phyloP scores from a whole-genome alignment of 768 basidiomycete species.

The Jaapia argillacea region DNA sequence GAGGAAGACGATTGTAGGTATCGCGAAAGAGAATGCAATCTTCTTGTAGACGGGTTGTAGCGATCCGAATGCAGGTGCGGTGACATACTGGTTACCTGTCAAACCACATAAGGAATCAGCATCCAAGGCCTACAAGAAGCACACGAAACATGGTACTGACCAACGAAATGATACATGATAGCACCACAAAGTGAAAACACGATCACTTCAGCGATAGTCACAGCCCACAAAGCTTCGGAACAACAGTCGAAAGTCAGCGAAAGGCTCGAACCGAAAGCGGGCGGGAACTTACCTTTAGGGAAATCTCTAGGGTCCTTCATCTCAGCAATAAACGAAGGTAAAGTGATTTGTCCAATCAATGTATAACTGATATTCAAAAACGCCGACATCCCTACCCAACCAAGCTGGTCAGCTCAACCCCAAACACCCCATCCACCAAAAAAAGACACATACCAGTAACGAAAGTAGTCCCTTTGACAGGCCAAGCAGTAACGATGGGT shows the following conservation, averaged over 20 bases:
- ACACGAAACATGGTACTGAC: conserved; percentile 3
- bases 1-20: conserved; percentile 36
- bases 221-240: conserved; percentile 28
- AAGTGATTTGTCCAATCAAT: conserved; percentile 32
- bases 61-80: conserved; percentile 32
- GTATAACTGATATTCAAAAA: conserved; percentile 38
- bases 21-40: conserved; percentile 33
- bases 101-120: not conserved
- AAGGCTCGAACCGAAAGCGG: not conserved
- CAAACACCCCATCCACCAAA: not conserved
- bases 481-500: conserved; percentile 26
- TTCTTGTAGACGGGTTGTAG: conserved; percentile 26
- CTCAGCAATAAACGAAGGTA: conserved; percentile 37
- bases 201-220: conserved; percentile 32
- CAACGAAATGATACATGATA: conserved; percentile 30
- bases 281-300: conserved; percentile 24
- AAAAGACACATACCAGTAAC: conserved; percentile 20
- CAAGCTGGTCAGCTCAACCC: not conserved
- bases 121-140: not conserved
- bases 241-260: not conserved
- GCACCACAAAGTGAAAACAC: conserved; percentile 34
- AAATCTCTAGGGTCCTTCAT: conserved; percentile 38
- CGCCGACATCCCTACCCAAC: conserved; percentile 29
- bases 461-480: conserved; percentile 28
- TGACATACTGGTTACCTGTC: conserved; percentile 32